Base-by-base conservation (phyloP, 495 filamentous ascomycete species). In the Neurospora cerealis region DNA sequence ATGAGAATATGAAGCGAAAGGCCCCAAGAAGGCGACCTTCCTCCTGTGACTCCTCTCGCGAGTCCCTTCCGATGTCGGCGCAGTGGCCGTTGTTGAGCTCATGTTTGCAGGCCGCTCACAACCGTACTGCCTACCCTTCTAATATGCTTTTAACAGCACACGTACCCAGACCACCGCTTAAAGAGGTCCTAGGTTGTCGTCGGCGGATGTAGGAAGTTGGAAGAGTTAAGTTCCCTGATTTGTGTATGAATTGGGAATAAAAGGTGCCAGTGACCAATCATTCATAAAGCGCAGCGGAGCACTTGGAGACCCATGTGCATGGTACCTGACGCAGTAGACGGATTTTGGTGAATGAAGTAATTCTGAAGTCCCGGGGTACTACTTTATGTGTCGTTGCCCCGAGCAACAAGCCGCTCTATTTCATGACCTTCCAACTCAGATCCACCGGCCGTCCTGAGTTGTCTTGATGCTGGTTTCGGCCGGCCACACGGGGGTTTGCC, bases 1-100 rank as follows among this genome's bases (percentile, higher is more conserved):
- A 81, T 98, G 95, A 11, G 96, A 95, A 82, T 96, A 97, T 11
- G 94, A 95, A 5, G 92, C 88, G 21, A 85, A 76, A 13, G 95
- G 95, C 21, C 95, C 95, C n/a, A 98, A 82, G 79, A 92, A 98
- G 42, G 92, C 91, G 34, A 97, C 92, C 11, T 73, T 74, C 37
- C 71, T 74, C 44, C 71, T 60, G 40, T 38, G 54, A 66, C 54
- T 66, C 54, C 28, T 66, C 28, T 66, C 54, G 2, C 15, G 54
- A 66, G 28, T 66, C 28, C 54, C 28, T 66, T 66, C 54, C 54
- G 54, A 66, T 66, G 54, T 66, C 54, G 54, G 54, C 54, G 54
- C 5, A 36, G 2, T 66, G 28, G 15, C 54, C 28, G 5, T 66
- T 66, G 15, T 66, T 19, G 54, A 66, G 28, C 54, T 66, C 54